Percentiles rank a stretch among this genome's conserved stretches.
Conservation (phyloP, 2,329 filamentous ascomycete species). For the Didymella arachidicola region DNA sequence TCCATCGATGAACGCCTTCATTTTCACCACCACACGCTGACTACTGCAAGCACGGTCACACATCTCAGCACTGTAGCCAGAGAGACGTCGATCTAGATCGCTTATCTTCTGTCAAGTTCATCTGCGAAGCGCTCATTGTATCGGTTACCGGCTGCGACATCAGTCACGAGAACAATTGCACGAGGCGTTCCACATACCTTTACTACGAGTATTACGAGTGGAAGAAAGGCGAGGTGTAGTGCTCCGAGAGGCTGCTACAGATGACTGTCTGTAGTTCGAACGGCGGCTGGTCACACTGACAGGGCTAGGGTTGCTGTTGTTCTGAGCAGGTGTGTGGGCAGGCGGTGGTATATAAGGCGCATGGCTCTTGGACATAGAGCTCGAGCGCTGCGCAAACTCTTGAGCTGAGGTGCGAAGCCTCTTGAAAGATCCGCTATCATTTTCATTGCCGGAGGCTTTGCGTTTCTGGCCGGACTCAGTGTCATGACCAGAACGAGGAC, state of each 20-base stretch:
- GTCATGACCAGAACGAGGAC: neutral
- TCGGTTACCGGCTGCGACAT: neutral
- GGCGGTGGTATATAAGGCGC: neutral
- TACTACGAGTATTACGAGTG: conserved; percentile 14
- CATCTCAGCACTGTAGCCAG: neutral
- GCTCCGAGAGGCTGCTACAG: neutral
- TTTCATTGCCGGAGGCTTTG: neutral
- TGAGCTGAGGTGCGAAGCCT: neutral
- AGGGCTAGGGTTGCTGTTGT: neutral
- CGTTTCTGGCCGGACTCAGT: neutral
- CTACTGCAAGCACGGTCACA: neutral
- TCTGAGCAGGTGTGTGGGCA: neutral
- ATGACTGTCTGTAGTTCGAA: neutral
- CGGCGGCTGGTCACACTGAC: neutral
- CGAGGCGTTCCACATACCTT: neutral
- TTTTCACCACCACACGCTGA: neutral
- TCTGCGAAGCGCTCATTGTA: conserved; percentile 10
- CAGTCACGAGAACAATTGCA: neutral
- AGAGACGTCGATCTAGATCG: neutral
- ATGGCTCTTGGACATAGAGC: neutral
- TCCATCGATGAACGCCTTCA: neutral
- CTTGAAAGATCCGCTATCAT: conserved; percentile 1
- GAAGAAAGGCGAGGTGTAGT: conserved; percentile 3
- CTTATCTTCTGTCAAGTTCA: conserved; percentile 12
- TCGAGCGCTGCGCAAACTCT: neutral